A percentile compares a stretch with the other conserved stretches of the same genome.
Evolutionary conservation across 495 filamentous ascomycete species (phyloP).

Genomic region (Aspergillus saccharolyticus): DNA sequence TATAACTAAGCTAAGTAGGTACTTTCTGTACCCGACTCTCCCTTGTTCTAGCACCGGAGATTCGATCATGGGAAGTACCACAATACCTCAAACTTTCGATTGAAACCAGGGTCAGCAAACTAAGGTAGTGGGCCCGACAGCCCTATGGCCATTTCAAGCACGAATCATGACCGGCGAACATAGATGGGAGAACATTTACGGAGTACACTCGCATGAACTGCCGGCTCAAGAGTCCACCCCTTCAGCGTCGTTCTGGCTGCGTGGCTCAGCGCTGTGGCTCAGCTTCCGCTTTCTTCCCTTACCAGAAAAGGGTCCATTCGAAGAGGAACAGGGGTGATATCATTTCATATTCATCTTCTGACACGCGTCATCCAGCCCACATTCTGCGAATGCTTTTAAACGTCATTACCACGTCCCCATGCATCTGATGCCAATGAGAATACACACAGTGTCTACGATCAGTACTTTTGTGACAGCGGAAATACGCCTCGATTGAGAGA

Average conservation of each 20-base stretch:
- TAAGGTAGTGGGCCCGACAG: constrained; percentile 8
- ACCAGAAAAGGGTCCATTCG: background rate
- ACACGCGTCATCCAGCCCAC: background rate
- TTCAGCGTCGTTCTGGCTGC: background rate
- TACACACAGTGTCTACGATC: too few species aligned
- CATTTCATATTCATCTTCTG: background rate
- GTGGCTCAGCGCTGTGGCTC: background rate
- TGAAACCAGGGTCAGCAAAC: background rate
- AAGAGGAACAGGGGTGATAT: background rate
- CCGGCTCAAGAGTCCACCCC: background rate
- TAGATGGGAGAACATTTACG: background rate
- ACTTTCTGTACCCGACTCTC: too few species aligned
- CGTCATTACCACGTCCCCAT: background rate
- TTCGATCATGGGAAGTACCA: background rate
- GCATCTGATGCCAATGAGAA: background rate
- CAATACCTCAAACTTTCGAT: background rate
- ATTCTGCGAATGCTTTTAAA: background rate
- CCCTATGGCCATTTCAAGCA: constrained; percentile 1
- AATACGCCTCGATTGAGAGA: too few species aligned
- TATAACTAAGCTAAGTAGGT: too few species aligned
- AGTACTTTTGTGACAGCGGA: too few species aligned
- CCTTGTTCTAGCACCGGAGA: background rate
- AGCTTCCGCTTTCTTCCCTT: background rate
- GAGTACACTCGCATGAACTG: background rate
- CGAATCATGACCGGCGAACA: background rate